A percentile compares a stretch with the other conserved stretches of the same genome.
Evolutionary conservation across 352 stramenopile genomes (phyloP).

Genomic region (Globisporangium uncinulatum): DNA sequence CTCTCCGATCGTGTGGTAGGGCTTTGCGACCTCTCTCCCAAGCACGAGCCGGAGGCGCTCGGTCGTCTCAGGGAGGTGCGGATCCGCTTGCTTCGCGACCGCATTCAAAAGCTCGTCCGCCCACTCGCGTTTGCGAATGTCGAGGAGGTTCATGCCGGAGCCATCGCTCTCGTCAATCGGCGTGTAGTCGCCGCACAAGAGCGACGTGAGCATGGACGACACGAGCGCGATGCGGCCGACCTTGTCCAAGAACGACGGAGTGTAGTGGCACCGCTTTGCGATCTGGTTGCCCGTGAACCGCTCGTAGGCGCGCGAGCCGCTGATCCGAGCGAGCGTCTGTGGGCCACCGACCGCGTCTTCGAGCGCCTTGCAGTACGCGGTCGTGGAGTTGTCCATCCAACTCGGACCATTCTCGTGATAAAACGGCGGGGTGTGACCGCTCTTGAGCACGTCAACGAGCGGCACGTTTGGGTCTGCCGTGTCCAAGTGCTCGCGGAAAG

Average conservation of each 20-base stretch:
- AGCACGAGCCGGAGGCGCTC: conserved; percentile 19
- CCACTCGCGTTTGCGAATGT: conserved; percentile 56
- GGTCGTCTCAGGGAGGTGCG: too few species aligned
- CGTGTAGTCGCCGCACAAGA: conserved; percentile 58
- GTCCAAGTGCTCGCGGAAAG: conserved; percentile 27
- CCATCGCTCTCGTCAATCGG: conserved; percentile 76
- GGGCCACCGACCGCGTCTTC: conserved; percentile 55
- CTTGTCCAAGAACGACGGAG: conserved; percentile 34
- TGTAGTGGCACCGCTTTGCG: conserved; percentile 43
- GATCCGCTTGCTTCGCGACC: conserved; percentile 16
- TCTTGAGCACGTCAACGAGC: conserved; percentile 14
- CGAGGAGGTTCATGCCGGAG: conserved; percentile 82
- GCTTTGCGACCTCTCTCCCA: conserved; percentile 34
- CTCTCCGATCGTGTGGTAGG: conserved; percentile 34
- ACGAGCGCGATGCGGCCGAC: conserved; percentile 47
- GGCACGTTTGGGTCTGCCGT: conserved; percentile 13
- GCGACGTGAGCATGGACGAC: conserved; percentile 72
- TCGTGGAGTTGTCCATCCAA: conserved; percentile 86
- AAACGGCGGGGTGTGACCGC: conserved; percentile 26
- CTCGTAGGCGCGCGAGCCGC: conserved; percentile 71
- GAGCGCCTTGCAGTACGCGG: conserved; percentile 40
- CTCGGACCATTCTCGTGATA: conserved; percentile 58
- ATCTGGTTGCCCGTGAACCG: conserved; percentile 85
- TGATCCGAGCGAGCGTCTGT: conserved; percentile 56
- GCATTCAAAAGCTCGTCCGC: conserved; percentile 39